Percentiles rank a stretch among this genome's conserved stretches.
Evolutionary conservation across 495 filamentous ascomycete genomes (phyloP).

Genomic region (Tuber brumale): DNA sequence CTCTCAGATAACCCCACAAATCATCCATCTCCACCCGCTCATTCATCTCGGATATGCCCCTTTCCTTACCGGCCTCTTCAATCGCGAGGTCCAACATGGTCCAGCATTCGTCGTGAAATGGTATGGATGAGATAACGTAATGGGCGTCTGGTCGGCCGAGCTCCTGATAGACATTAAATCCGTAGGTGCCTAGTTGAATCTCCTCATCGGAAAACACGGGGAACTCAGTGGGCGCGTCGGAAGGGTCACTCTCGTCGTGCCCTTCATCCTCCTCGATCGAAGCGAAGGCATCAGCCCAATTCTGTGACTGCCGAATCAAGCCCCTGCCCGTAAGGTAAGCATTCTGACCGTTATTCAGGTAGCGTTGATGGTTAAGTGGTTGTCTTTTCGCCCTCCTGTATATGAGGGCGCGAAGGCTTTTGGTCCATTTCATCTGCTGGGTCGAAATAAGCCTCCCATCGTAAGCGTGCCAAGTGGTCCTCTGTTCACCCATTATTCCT

Average conservation of each 20-base stretch:
- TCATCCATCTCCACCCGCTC: slow-evolving; percentile 28
- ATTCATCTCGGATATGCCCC: slow-evolving; percentile 29
- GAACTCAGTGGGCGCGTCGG: slow-evolving; percentile 20
- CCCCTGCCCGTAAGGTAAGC: slow-evolving; percentile 42
- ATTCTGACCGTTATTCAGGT: slow-evolving; percentile 16
- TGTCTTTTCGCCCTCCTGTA: slow-evolving; percentile 25
- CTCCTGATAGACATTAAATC: slow-evolving; percentile 43
- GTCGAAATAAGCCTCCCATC: slow-evolving; percentile 39
- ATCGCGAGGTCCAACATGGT: slow-evolving; percentile 41
- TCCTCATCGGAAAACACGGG: slow-evolving; percentile 37
- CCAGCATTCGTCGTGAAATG: slow-evolving; percentile 44
- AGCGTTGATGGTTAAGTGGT: slow-evolving; percentile 27
- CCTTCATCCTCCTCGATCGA: slow-evolving; percentile 40
- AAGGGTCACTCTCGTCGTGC: slow-evolving; percentile 4
- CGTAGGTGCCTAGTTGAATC: slow-evolving; percentile 24
- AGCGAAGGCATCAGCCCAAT: slow-evolving; percentile 43
- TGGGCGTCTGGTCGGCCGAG: slow-evolving; percentile 34
- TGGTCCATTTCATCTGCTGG: slow-evolving; percentile 43
- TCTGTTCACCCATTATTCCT: slow-evolving; percentile 29
- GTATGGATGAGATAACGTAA: slow-evolving; percentile 40
- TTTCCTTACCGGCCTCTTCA: slow-evolving; percentile 38
- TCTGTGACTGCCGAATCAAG: slow-evolving; percentile 37
- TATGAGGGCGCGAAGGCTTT: slow-evolving; percentile 42
- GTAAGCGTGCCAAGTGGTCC: slow-evolving; percentile 34
- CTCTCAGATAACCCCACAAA: slow-evolving; percentile 41